Percentiles rank a stretch among this genome's conserved stretches.
Evolutionary conservation across 2,329 filamentous ascomycete species (phyloP).

Genomic region (Corniculantispora saksenae): DNA sequence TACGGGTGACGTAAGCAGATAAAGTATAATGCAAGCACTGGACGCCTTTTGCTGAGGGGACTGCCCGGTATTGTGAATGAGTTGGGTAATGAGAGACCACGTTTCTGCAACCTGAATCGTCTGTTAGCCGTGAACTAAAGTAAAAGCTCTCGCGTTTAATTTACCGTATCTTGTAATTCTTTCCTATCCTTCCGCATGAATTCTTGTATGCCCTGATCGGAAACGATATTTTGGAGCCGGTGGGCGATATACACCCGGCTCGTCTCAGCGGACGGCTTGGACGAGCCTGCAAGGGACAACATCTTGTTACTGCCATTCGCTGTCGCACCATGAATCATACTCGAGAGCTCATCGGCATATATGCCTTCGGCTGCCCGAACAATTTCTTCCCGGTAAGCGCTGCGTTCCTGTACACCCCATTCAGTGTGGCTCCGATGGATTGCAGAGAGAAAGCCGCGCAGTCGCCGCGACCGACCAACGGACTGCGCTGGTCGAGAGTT

Average conservation of each 20-base stretch:
- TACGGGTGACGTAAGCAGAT: conserved; percentile 8
- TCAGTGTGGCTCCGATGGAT: conserved; percentile 13
- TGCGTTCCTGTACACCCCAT: conserved; percentile 18
- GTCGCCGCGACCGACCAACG: conserved; percentile 4
- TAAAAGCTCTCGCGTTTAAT: background rate
- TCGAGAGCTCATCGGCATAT: conserved; percentile 9
- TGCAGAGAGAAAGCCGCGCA: conserved; percentile 11
- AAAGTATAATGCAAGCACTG: conserved; percentile 13
- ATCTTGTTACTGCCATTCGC: background rate
- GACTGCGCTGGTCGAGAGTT: background rate
- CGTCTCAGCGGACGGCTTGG: conserved; percentile 8
- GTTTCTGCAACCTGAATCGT: conserved; percentile 4
- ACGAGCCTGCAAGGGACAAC: conserved; percentile 4
- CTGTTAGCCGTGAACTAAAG: background rate
- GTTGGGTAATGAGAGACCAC: conserved; percentile 13
- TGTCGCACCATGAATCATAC: conserved; percentile 1
- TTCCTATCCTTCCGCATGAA: conserved; percentile 15
- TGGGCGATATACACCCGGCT: conserved; percentile 14
- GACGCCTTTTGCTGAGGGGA: conserved; percentile 13
- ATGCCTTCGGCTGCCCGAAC: conserved; percentile 17
- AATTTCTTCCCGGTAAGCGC: conserved; percentile 19
- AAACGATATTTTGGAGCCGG: background rate
- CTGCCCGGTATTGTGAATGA: conserved; percentile 13
- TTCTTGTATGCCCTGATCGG: conserved; percentile 10
- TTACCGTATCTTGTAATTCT: conserved; percentile 13